Conservation (phyloP, 345 rosid species). For the Garcia nutans region DNA sequence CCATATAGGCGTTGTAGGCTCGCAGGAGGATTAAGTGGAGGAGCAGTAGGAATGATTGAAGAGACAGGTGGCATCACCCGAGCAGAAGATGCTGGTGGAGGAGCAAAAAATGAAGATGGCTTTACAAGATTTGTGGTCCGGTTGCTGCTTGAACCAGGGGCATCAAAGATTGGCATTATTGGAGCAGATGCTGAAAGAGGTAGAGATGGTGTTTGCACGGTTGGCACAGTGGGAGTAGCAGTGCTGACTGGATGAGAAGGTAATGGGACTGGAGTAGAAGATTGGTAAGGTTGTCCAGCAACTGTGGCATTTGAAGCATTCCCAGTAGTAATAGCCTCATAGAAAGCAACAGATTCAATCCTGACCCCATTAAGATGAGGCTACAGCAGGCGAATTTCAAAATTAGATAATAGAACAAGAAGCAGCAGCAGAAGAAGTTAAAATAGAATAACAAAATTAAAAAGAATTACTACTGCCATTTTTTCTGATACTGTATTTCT, state of each 20-base stretch:
- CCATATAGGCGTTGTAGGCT: slow-evolving; percentile 66
- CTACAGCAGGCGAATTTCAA: slow-evolving; percentile 2
- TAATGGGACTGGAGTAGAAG: slow-evolving; percentile 40
- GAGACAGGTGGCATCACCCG: slow-evolving; percentile 44
- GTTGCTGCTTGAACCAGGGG: slow-evolving; percentile 33
- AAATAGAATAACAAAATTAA: too few relatives aligned
- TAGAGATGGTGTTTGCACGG: slow-evolving; percentile 49
- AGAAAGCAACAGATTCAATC: slow-evolving; percentile 11
- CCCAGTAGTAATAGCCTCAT: slow-evolving; percentile 49
- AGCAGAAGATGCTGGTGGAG: slow-evolving; percentile 44
- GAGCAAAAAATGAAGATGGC: slow-evolving; percentile 66
- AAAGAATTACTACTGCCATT: not conserved
- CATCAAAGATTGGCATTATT: slow-evolving; percentile 48
- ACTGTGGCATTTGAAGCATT: slow-evolving; percentile 38
- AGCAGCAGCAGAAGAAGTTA: not conserved
- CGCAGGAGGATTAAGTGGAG: slow-evolving; percentile 54
- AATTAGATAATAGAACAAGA: not conserved
- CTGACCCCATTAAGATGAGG: not conserved
- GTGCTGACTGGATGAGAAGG: slow-evolving; percentile 43
- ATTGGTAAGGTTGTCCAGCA: slow-evolving; percentile 49
- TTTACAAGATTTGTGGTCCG: slow-evolving; percentile 56
- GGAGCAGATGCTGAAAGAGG: slow-evolving; percentile 47
- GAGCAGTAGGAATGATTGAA: slow-evolving; percentile 53
- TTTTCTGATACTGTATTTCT: not conserved
- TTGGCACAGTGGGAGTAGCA: slow-evolving; percentile 40